Conservation (phyloP, 768 basidiomycete species). For the Floccularia luteovirens region DNA sequence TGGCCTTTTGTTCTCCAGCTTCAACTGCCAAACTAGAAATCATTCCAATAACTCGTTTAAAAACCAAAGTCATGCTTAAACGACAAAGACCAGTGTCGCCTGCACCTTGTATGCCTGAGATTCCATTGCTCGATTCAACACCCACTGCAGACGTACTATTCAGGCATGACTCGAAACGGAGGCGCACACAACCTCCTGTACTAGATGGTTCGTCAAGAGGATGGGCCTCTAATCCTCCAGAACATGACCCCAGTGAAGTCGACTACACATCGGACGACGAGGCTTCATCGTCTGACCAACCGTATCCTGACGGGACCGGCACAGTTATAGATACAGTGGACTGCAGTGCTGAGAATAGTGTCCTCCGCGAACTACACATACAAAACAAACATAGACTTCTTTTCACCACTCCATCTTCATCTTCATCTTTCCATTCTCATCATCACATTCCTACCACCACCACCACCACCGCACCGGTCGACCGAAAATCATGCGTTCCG, state of each 20-base stretch:
- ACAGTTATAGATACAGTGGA: slow-evolving; percentile 17
- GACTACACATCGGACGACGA: slow-evolving; percentile 26
- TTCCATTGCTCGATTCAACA: slow-evolving; percentile 18
- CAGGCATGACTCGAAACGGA: slow-evolving; percentile 39
- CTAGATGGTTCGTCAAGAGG: slow-evolving; percentile 46
- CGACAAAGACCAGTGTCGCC: slow-evolving; percentile 40
- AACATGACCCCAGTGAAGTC: slow-evolving; percentile 13
- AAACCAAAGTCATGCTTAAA: slow-evolving; percentile 56
- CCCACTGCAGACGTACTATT: slow-evolving; percentile 15
- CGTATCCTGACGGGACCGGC: background rate
- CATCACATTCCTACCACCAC: background rate
- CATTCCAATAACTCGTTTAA: slow-evolving; percentile 2
- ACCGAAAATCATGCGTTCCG: background rate
- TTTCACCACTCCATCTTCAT: slow-evolving; percentile 21
- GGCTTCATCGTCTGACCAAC: slow-evolving; percentile 12
- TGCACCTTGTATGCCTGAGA: slow-evolving; percentile 16
- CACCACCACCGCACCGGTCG: background rate
- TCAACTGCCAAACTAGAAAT: too few relatives aligned
- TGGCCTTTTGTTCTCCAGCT: too few relatives aligned
- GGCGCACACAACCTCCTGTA: slow-evolving; percentile 41
- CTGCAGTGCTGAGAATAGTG: slow-evolving; percentile 56
- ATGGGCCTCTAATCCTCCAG: slow-evolving; percentile 18
- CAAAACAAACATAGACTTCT: slow-evolving; percentile 58
- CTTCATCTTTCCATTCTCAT: slow-evolving; percentile 3
- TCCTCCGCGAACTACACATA: slow-evolving; percentile 66